phyloP scores from a whole-genome alignment of 2,329 filamentous ascomycete genomes.

The Trichophyton simii region DNA sequence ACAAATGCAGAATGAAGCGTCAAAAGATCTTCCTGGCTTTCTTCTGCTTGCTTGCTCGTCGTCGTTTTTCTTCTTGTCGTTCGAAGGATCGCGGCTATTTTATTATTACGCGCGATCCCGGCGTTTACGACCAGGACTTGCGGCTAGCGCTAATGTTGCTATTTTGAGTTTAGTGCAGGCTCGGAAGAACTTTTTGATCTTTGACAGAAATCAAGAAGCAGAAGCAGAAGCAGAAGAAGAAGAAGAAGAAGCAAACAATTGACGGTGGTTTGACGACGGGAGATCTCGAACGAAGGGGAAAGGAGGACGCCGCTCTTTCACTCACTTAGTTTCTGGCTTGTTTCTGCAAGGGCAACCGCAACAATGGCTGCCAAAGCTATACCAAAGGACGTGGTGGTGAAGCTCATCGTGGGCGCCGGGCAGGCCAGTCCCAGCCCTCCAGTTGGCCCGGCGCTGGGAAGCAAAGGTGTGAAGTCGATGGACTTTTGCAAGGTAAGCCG shows the following conservation, averaged over 20 bases:
- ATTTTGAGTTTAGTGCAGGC: neutral
- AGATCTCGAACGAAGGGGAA: neutral
- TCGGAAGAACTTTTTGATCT: neutral
- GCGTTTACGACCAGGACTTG: neutral
- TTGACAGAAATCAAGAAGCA: neutral
- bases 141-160: neutral
- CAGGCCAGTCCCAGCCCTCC: slow-evolving; percentile 91
- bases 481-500: slow-evolving; percentile 86
- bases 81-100: neutral
- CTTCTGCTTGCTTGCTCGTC: neutral
- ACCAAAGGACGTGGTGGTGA: slow-evolving; percentile 65
- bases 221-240: neutral
- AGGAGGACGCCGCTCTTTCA: neutral
- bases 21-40: neutral
- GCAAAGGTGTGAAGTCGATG: slow-evolving; percentile 97
- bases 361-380: slow-evolving; percentile 31
- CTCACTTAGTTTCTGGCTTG: neutral
- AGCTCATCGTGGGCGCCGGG: slow-evolving; percentile 92
- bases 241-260: neutral
- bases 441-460: slow-evolving; percentile 89
- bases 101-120: neutral
- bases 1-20: neutral
- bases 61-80: neutral
- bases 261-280: neutral
- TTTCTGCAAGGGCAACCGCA: neutral